Conservation (phyloP, 176 grass and related monocot genomes). For the Saccharum officinarum region DNA sequence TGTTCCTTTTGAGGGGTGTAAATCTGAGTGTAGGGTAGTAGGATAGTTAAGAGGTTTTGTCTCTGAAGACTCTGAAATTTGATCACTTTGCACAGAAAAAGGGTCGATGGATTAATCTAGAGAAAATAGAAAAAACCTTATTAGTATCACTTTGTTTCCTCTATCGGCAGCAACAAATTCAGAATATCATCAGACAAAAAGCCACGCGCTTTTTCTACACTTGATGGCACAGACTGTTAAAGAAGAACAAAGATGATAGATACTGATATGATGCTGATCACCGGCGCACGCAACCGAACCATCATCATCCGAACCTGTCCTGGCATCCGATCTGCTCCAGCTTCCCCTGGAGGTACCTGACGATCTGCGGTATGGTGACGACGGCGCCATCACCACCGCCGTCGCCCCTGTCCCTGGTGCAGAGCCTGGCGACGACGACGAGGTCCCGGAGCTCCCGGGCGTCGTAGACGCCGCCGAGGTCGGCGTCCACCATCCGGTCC, state of each 20-base stretch:
- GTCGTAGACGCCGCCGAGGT: slow-evolving; percentile 77
- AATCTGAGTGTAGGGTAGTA: neutral
- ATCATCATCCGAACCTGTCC: slow-evolving; percentile 9
- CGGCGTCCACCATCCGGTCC: slow-evolving; percentile 92
- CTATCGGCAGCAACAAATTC: slow-evolving; percentile 3
- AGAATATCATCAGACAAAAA: neutral
- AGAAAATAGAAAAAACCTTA: neutral
- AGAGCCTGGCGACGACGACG: slow-evolving; percentile 75
- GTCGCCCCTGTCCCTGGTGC: slow-evolving; percentile 49
- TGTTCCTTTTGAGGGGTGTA: neutral
- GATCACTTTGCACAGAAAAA: neutral
- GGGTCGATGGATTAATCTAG: neutral
- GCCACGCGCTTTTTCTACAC: neutral
- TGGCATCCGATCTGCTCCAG: slow-evolving; percentile 10
- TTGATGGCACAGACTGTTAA: neutral
- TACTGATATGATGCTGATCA: neutral
- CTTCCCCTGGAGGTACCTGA: slow-evolving; percentile 78
- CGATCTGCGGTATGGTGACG: slow-evolving; percentile 73
- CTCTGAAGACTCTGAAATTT: neutral
- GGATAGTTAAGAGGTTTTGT: neutral
- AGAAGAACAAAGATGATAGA: neutral
- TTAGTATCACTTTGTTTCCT: neutral
- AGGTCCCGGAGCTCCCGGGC: slow-evolving; percentile 77
- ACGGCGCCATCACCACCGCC: neutral
- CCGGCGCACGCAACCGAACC: neutral